Base-by-base conservation (phyloP, 1,284 basidiomycete species). In the Ganoderma sp. region DNA sequence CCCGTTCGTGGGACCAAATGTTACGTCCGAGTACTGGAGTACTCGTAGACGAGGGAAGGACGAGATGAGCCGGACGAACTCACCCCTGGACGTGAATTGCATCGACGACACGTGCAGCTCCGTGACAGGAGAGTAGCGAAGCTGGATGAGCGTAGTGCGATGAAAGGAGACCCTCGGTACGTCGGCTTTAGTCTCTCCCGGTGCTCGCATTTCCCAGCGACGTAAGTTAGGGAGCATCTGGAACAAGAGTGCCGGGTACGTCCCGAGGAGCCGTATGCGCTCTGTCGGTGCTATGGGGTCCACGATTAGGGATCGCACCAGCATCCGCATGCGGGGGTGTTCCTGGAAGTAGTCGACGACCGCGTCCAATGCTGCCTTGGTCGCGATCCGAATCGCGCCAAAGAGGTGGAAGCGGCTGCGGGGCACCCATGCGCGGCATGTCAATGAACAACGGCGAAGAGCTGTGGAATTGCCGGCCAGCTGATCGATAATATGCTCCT, bases 321-420 rank as follows among this genome's bases (percentile, higher is more conserved):
- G 54, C 8, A 32, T 8, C 54, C 54, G 28, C 54, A 34, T 34
- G 54, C n/a, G 54, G 15, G 32, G 54, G 1, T 32, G 6, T 34
- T n/a, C 3, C 32, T 14, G 15, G 54, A 56, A 34, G 54, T 32
- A 59, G 34, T 59, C 57, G 37, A 59, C 0, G n/a, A 25, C n/a
- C 9, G 37, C 28, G 37, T 59, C 37, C 34, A n/a, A 22, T 59
- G 37, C 17, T 14, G 57, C 2, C 57, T n/a, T 41, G 28, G 54
- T 56, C 28, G 25, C 4, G 5, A 56, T 56, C 28, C 28, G 32
- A 34, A 56, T 34, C 6, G 17, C 15, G 54, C 54, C 14, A 28
- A 56, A 56, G 54, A 56, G 54, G 19, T 56, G 32, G 54, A 34
- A 50, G 48, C 54, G 54, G 28, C 54, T 56, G 19, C 54, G 54